A percentile compares a stretch with the other conserved stretches of the same genome.
Evolutionary conservation across 2,329 filamentous ascomycete genomes (phyloP).

Genomic region (Colletotrichum euphorbiae): DNA sequence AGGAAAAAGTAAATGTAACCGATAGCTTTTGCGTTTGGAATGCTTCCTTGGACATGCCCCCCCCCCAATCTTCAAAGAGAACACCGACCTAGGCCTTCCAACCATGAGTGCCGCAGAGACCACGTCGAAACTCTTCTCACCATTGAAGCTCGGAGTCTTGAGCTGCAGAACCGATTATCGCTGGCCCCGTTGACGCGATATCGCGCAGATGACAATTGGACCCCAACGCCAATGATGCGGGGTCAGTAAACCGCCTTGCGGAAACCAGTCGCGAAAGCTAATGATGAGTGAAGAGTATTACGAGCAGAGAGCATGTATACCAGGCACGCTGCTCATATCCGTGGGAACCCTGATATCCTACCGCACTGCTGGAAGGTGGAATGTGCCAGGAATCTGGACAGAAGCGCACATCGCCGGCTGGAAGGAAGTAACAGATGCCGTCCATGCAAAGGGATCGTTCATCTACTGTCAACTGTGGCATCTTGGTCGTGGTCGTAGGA

Average conservation of each 20-base stretch:
- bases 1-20: neutral
- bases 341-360: constrained; percentile 67
- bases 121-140: constrained; percentile 40
- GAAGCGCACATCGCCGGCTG: constrained; percentile 69
- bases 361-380: constrained; percentile 56
- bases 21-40: too few species aligned
- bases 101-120: neutral
- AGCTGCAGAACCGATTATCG: constrained; percentile 42
- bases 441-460: constrained; percentile 71
- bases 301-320: constrained; percentile 48
- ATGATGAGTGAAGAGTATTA: constrained; percentile 44
- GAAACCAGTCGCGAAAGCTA: neutral
- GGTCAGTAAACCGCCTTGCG: constrained; percentile 22
- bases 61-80: too few species aligned
- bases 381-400: constrained; percentile 69
- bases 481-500: constrained; percentile 64
- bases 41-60: too few species aligned
- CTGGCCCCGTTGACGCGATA: constrained; percentile 43
- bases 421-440: constrained; percentile 69
- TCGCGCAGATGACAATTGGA: constrained; percentile 42
- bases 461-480: constrained; percentile 76
- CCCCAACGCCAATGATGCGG: constrained; percentile 37
- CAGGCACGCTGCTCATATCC: constrained; percentile 63
- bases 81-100: neutral
- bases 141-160: constrained; percentile 38